Base-by-base conservation (phyloP, 495 filamentous ascomycete species). In the Penicillium bialowiezense region DNA sequence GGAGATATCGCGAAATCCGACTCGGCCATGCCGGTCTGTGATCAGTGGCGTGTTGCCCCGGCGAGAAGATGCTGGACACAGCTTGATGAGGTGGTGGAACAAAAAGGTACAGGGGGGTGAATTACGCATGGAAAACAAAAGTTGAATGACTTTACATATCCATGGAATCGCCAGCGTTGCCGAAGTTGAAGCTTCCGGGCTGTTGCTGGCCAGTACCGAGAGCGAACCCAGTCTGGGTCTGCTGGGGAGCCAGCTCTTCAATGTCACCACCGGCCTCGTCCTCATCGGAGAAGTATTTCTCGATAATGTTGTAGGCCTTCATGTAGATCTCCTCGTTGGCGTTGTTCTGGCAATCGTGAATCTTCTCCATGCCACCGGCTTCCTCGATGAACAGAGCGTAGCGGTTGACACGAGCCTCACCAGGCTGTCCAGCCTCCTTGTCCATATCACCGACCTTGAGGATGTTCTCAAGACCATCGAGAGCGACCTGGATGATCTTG, bases 291-390 rank as follows among this genome's bases (percentile, higher is more conserved):
- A 99, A 99, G 79, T 99, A 97, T 77, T 96, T 97, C 81, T 97
- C 95, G 61, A 99, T 99, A 73, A 99, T 97, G 78, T 93, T 97
- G 78, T 96, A 99, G 0, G 95, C 95, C 83, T 99, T 99, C 93
- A 99, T 97, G 80, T 99, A 99, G 59, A 99, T 99, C 74, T 99
- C 95, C 73, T 97, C 95, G 74, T 99, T 99, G 73, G 95, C 92
- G 59, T 99, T 99, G 73, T 92, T 96, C 78, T 99, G 95, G 82
- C 93, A 96, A 58, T 97, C 91, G 70, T 99, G 95, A 62, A 99
- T 97, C 85, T 97, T 97, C 77, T 97, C 91, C 95, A 99, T 99
- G 55, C 95, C 95, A 55, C 89, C 90, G 49, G 91, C 93, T 67
- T 99, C 95, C 74, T 99, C 95, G 58, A 99, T 99, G 75, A 93